A percentile compares a stretch with the other conserved stretches of the same genome.
Evolutionary conservation across 2,329 filamentous ascomycete genomes (phyloP).

Genomic region (Lecanicillium sp.): DNA sequence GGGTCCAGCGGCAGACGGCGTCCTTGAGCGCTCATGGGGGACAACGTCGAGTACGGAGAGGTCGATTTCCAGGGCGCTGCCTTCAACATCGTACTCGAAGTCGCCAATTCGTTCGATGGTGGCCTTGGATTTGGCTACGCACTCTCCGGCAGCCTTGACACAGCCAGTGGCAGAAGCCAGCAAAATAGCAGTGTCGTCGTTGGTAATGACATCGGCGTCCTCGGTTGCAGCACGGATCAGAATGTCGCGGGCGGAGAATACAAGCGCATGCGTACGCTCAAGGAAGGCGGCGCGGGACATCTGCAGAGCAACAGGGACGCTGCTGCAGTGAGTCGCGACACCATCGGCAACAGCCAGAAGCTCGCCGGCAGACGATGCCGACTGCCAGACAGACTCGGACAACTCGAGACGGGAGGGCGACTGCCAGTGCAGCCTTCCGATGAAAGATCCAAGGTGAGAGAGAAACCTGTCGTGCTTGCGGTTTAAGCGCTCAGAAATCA

Average conservation of each 20-base stretch:
- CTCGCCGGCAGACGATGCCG: constrained; percentile 72
- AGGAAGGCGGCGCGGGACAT: constrained; percentile 71
- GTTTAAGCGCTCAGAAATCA: constrained; percentile 78
- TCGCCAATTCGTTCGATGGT: constrained; percentile 86
- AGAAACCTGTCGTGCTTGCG: constrained; percentile 81
- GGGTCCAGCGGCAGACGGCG: constrained; percentile 26
- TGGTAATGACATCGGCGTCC: constrained; percentile 72
- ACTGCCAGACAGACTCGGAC: constrained; percentile 73
- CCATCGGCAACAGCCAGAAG: constrained; percentile 75
- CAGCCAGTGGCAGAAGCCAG: constrained; percentile 77
- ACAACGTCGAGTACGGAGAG: constrained; percentile 43
- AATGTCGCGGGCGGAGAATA: constrained; percentile 74
- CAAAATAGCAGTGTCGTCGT: constrained; percentile 69
- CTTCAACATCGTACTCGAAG: constrained; percentile 76
- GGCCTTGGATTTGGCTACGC: constrained; percentile 77
- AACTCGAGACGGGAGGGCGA: constrained; percentile 86
- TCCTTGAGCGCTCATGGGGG: constrained; percentile 27
- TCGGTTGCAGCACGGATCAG: constrained; percentile 63
- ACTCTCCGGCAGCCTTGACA: constrained; percentile 85
- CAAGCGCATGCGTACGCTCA: constrained; percentile 70
- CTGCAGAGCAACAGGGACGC: constrained; percentile 60
- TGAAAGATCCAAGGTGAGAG: constrained; percentile 86
- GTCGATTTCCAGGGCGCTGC: constrained; percentile 49
- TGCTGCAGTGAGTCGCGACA: constrained; percentile 70
- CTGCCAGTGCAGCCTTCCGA: constrained; percentile 82